Percentiles rank a stretch among this genome's conserved stretches.
phyloP scores from a whole-genome alignment of 225 moss, liverwort and hornwort species.

The Rhytidiadelphus loreus region DNA sequence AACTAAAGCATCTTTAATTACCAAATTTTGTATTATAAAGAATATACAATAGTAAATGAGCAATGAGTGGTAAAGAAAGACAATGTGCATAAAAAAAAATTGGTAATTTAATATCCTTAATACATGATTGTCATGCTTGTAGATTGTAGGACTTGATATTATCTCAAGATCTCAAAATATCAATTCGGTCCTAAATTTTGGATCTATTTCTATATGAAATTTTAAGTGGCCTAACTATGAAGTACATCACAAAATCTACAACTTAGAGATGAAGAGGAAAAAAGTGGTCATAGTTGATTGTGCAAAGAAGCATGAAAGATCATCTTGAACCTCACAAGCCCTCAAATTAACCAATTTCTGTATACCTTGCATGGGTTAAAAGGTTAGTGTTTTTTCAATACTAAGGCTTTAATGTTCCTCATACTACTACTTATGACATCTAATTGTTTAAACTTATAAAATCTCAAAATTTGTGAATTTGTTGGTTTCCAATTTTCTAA shows the following conservation, averaged over 20 bases:
- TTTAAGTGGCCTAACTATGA: accelerated
- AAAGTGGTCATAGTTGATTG: neutral
- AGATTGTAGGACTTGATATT: neutral
- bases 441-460: neutral
- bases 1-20: neutral
- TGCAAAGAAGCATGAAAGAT: neutral
- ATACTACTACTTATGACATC: neutral
- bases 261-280: accelerated
- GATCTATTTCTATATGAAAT: neutral
- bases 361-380: neutral
- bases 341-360: neutral
- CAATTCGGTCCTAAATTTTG: accelerated
- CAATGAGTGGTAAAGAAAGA: neutral
- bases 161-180: neutral
- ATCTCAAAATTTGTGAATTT: neutral
- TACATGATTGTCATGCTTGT: neutral
- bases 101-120: neutral
- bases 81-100: neutral
- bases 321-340: neutral
- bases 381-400: neutral
- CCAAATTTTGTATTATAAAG: neutral
- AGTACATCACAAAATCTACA: accelerated
- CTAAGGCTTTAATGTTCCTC: neutral
- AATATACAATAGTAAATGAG: neutral
- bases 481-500: neutral